Evolutionary conservation across 352 stramenopile species (phyloP), one percentile per base, ranked within the genome.

Genomic region (Pythium insidiosum): DNA sequence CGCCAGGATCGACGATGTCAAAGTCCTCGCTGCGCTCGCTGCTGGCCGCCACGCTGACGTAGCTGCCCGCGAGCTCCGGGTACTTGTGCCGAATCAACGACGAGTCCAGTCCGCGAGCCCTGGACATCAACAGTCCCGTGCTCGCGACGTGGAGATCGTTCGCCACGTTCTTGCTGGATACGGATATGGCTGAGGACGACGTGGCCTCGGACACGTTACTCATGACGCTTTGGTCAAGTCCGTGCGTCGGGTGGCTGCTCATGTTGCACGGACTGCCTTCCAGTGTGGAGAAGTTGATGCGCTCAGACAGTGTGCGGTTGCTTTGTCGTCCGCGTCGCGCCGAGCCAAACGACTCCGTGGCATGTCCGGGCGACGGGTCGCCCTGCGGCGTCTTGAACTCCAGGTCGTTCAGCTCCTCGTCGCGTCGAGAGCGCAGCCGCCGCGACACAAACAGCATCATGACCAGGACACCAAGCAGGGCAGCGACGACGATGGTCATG

Each of bases 1-100:
- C 76, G 20, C 59, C 61, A 1, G 71, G 69, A 46, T 79, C 71
- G 0, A 89, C 73, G 24, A 89, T 89, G 38, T 89, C 76, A 38
- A 79, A 89, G 49, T 88, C 73, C 45, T 81, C 75, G 22, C 43
- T 53, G 38, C 43, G 22, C 16, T 37, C 24, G 20, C 53, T 28
- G 41, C 53, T 61, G 52, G 36, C 24, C 12, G 46, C 41, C 26
- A 50, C 45, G 43, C 53, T 61, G 40, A 46, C 48, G 46, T 56
- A 62, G 53, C 53, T 73, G 28, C 48, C 65, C 63, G 42, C 65
- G 63, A 39, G 65, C 50, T 33, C 50, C 47, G 38, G 68, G 61
- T 26, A 64, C 30, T 42, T 46, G 40, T 62, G 52, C 47, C 56
- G 38, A 42, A 62, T 53, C 12, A 62, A 22, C 29, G 53, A 54